Evolutionary conservation across 2,329 filamentous ascomycete genomes (phyloP).

Genomic region (Fusarium coicis): DNA sequence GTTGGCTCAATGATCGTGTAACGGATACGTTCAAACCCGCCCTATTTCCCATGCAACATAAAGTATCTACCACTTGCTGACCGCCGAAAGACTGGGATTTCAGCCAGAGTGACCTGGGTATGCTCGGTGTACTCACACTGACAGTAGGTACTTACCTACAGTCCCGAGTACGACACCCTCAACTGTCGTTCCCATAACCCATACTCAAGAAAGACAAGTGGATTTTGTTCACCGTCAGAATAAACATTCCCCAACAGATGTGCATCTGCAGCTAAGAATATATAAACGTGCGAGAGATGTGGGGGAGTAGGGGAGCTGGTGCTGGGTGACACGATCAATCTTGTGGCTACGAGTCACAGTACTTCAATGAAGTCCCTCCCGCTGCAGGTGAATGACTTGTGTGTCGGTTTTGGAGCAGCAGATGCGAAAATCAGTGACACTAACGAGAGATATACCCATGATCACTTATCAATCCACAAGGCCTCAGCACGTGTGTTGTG

Average conservation of each 20-base stretch:
- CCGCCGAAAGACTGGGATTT: background rate
- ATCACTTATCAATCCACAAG: slow-evolving; percentile 21
- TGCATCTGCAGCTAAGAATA: background rate
- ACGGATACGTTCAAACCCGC: background rate
- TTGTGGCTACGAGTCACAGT: slow-evolving; percentile 15
- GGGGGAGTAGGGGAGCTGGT: background rate
- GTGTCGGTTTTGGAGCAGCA: background rate
- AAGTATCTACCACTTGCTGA: background rate
- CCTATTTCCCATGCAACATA: background rate
- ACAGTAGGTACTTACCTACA: background rate
- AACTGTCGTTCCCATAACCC: background rate
- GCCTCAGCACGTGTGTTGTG: slow-evolving; percentile 19
- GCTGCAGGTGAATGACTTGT: background rate
- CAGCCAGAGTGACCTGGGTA: background rate
- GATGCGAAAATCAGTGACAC: background rate
- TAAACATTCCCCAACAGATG: background rate
- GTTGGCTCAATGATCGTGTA: background rate
- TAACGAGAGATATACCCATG: background rate
- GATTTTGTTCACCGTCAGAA: background rate
- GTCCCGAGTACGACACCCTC: slow-evolving; percentile 12
- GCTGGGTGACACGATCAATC: slow-evolving; percentile 21
- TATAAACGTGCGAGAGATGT: background rate
- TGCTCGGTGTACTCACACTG: background rate
- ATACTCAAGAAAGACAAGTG: background rate
- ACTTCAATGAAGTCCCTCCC: background rate